These are phyloP conservation scores for Thielaviopsis cerberus DNA, from an alignment of 2,329 filamentous ascomycete species.

Conservation along the genomic window DNA sequence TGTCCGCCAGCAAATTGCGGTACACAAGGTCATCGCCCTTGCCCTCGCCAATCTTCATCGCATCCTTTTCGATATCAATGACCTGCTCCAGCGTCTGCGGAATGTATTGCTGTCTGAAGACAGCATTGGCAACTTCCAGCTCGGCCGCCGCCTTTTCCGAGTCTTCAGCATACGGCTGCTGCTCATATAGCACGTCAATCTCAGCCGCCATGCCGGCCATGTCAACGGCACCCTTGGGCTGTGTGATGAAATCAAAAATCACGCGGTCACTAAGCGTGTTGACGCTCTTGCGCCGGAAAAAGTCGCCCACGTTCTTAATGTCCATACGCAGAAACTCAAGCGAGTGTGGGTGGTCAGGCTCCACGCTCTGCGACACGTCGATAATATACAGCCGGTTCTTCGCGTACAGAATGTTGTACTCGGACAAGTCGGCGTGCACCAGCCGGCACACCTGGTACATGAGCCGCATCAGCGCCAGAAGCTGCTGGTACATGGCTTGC, in stretches of 20 bases:
- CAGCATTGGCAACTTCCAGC: conserved; percentile 66
- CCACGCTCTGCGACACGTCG: conserved; percentile 92
- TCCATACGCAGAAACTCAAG: conserved; percentile 95
- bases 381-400: conserved; percentile 73
- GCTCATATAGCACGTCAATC: conserved; percentile 49
- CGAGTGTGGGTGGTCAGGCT: conserved; percentile 84
- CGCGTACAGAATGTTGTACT: conserved; percentile 94
- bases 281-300: conserved; percentile 74
- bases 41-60: conserved; percentile 54
- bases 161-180: conserved; percentile 29
- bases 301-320: conserved; percentile 89
- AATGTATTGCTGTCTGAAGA: conserved; percentile 92
- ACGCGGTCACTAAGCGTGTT: conserved; percentile 59
- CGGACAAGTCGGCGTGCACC: conserved; percentile 89
- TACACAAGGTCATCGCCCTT: conserved; percentile 67
- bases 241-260: conserved; percentile 71
- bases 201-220: conserved; percentile 40
- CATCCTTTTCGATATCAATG: conserved; percentile 87
- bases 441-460: conserved; percentile 85
- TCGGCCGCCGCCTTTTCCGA: conserved; percentile 34
- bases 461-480: conserved; percentile 73
- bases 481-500: conserved; percentile 60
- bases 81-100: conserved; percentile 91
- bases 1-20: conserved; percentile 61
- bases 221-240: conserved; percentile 38